These are phyloP conservation scores for Nakazawaea holstii DNA, from an alignment of 805 yeast genomes.

Conservation along the genomic window DNA sequence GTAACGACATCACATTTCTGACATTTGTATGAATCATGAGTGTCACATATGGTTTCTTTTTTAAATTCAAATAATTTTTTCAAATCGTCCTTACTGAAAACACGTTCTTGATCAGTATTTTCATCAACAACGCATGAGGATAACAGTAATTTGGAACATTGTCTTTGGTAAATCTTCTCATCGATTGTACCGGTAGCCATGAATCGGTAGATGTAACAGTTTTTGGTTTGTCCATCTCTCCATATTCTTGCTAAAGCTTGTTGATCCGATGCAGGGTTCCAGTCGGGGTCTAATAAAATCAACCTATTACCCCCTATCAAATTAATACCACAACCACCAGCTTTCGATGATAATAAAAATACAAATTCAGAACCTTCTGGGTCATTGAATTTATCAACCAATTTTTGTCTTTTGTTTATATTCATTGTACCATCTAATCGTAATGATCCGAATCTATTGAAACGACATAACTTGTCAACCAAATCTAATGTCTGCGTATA, in stretches of 20 bases:
- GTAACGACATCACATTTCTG: slow-evolving; percentile 55
- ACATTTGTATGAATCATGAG: slow-evolving; percentile 90
- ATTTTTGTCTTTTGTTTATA: slow-evolving; percentile 85
- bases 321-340: slow-evolving; percentile 98
- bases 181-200: slow-evolving; percentile 94
- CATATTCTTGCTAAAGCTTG: slow-evolving; percentile 97
- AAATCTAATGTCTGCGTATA: slow-evolving; percentile 92
- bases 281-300: slow-evolving; percentile 83
- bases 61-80: slow-evolving; percentile 70
- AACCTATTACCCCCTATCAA: slow-evolving; percentile 93
- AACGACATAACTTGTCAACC: slow-evolving; percentile 80
- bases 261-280: slow-evolving; percentile 99
- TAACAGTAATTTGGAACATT: slow-evolving; percentile 86
- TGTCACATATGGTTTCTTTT: slow-evolving; percentile 69
- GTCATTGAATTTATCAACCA: slow-evolving; percentile 88
- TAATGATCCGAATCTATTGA: slow-evolving; percentile 65
- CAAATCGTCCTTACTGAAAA: slow-evolving; percentile 79
- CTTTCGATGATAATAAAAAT: slow-evolving; percentile 86
- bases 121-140: slow-evolving; percentile 97
- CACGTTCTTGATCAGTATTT: slow-evolving; percentile 88
- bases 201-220: slow-evolving; percentile 90
- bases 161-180: slow-evolving; percentile 94
- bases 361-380: slow-evolving; percentile 86
- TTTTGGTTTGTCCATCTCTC: slow-evolving; percentile 98
- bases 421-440: slow-evolving; percentile 91